Evolutionary conservation across 805 yeast genomes (phyloP), one percentile per base, ranked within the genome.

Genomic region (Suhomyces vadensis): DNA sequence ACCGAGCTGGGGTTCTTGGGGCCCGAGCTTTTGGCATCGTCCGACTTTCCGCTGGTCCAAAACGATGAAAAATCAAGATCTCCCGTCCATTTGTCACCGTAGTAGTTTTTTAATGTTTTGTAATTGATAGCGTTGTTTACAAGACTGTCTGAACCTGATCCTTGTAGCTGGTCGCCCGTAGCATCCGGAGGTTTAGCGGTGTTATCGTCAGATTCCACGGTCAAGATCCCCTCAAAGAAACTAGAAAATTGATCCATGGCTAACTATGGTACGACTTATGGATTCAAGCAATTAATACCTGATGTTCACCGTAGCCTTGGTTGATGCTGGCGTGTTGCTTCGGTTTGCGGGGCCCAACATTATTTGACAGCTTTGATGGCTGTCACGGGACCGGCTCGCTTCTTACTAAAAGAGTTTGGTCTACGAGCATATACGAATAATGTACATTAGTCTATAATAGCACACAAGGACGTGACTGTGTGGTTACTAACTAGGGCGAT

Each of bases 191-290:
- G 27, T 9, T 24, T 20, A 7, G 13, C 25, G 17, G 7, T 11
- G 10, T 17, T 11, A 35, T 35, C 41, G 8, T 23, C 11, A 23
- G 39, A 31, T 13, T 44, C 53, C 68, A 60, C 64, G 19, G 65
- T 53, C 37, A 69, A 51, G 44, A 69, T 65, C 48, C 60, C 64
- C 38, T 69, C 74, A 8, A 69, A 47, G 43, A 68, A 64, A 36
- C 61, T 63, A 22, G 72, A 66, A 19, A 68, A 67, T 48, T 56
- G 71, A 17, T 67, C 72, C 74, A 67, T 68, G 25, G 6, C 25
- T 23, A 23, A 23, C 16, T 29, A n/a, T 8, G 20, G 14, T 16
- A 16, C n/a, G n/a, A n/a, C n/a, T n/a, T n/a, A n/a, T n/a, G n/a
- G n/a, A 7, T 26, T 26, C 6, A 16, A 8, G 19, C 6, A 16